These are phyloP conservation scores for Emmonsiellopsis sp. DNA, from an alignment of 2,329 filamentous ascomycete genomes.

Conservation along the genomic window DNA sequence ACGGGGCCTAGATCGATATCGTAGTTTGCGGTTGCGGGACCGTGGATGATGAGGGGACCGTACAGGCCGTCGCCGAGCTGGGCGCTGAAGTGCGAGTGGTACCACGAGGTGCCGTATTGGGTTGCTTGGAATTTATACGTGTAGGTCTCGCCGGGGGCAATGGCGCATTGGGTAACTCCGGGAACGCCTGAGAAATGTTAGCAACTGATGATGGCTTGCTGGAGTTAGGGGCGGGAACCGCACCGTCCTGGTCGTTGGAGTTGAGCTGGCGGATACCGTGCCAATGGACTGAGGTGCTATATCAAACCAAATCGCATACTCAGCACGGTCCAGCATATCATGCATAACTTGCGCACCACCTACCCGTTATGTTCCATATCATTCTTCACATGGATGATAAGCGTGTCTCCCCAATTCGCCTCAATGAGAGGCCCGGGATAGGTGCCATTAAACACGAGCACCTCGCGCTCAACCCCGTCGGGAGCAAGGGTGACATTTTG, in stretches of 20 bases:
- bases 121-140: slow-evolving; percentile 25
- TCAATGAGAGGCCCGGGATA: slow-evolving; percentile 26
- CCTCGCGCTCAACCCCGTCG: slow-evolving; percentile 22
- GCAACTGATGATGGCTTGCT: not conserved
- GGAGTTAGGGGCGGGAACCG: slow-evolving; percentile 9
- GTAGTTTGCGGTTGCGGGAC: slow-evolving; percentile 31
- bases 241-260: slow-evolving; percentile 25
- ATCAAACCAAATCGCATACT: not conserved
- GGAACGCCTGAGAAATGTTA: slow-evolving; percentile 12
- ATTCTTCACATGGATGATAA: slow-evolving; percentile 21
- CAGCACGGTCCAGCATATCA: not conserved
- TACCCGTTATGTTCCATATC: slow-evolving; percentile 10
- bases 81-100: slow-evolving; percentile 23
- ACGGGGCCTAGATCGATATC: slow-evolving; percentile 28
- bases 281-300: slow-evolving; percentile 13
- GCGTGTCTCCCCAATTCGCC: slow-evolving; percentile 27
- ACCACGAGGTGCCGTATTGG: slow-evolving; percentile 25
- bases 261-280: slow-evolving; percentile 26
- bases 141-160: slow-evolving; percentile 24
- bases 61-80: slow-evolving; percentile 24
- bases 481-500: slow-evolving; percentile 35
- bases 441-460: slow-evolving; percentile 19
- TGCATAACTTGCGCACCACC: not conserved
- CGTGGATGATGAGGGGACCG: slow-evolving; percentile 28
- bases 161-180: slow-evolving; percentile 32